Evolutionary conservation across 2,329 filamentous ascomycete genomes (phyloP), one percentile per base, ranked within the genome.

Genomic region (Monosporascus sp.): DNA sequence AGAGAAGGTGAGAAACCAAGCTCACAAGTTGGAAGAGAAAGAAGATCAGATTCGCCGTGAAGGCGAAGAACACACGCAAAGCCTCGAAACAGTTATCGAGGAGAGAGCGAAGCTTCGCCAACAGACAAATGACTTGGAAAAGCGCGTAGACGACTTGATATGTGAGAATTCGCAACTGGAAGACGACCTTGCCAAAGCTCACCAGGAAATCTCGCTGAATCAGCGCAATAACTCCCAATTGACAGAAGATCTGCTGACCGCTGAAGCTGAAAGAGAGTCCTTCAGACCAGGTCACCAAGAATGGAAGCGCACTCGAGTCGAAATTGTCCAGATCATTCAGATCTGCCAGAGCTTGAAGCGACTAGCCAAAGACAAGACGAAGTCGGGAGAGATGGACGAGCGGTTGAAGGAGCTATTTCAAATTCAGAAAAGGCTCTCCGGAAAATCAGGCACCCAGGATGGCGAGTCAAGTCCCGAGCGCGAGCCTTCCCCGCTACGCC

Each of bases 11-110:
- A 50, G 11, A 45, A 45, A n/a, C 24, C 59, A 60, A 37, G 40
- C 52, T 7, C 49, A 22, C 31, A 40, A 43, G 48, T 34, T 64
- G 20, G 43, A 56, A 27, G 49, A 57, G 8, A 53, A 53, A 45
- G 56, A 63, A 48, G 36, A 51, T 5, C 48, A 58, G 46, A 47
- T 62, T 16, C 50, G 47, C 5, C 48, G 34, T 34, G 61, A 65
- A 19, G 54, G 49, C 9, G 49, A 59, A 50, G 54, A 54, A 5
- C 51, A 63, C 48, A 22, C 48, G 20, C 38, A 53, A 19, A 46
- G 41, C 16, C 52, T 62, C 16, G 50, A 68, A 31, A 55, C 58
- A 16, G 70, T 69, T 22, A 65, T 66, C 8, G 64, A 73, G 54
- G 66, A 69, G n/a, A 60, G 65, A n/a, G 48, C 52, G n/a, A 63